Evolutionary conservation across 2,329 filamentous ascomycete species (phyloP).

Genomic region (Cladosporium sphaerospermum): DNA sequence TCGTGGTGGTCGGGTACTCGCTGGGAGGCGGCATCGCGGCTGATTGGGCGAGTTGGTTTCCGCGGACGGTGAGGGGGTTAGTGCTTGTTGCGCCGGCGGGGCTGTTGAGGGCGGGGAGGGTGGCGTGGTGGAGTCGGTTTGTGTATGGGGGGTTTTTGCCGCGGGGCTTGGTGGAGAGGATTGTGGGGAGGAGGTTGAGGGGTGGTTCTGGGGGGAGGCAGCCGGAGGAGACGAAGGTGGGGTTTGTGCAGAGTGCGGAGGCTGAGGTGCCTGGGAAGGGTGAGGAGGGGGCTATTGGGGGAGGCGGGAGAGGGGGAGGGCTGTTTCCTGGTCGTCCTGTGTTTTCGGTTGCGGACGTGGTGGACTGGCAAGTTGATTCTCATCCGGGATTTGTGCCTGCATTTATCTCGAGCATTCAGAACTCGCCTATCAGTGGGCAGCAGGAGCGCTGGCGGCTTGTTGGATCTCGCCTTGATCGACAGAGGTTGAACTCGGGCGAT

Average conservation of each 20-base stretch:
- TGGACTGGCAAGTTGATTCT: constrained; percentile 62
- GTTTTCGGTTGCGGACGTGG: constrained; percentile 47
- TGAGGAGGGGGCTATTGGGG: constrained; percentile 26
- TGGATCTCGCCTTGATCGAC: constrained; percentile 42
- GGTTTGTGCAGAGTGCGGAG: constrained; percentile 15
- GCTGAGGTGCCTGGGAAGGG: constrained; percentile 19
- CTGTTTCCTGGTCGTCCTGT: not conserved
- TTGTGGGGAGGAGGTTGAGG: constrained; percentile 6
- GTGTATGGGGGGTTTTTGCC: constrained; percentile 61
- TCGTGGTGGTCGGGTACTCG: constrained; percentile 72
- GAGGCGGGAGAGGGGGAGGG: constrained; percentile 39
- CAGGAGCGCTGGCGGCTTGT: constrained; percentile 57
- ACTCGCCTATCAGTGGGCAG: constrained; percentile 63
- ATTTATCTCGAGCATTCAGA: constrained; percentile 64
- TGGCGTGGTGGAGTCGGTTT: constrained; percentile 55
- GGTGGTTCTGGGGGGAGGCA: not conserved
- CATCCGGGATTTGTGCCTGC: constrained; percentile 64
- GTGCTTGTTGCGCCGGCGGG: constrained; percentile 75
- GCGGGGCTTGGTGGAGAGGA: not conserved
- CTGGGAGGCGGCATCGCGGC: constrained; percentile 69
- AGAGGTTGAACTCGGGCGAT: constrained; percentile 29
- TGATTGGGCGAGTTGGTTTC: constrained; percentile 64
- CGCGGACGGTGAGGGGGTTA: constrained; percentile 60
- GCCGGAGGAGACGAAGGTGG: constrained; percentile 3
- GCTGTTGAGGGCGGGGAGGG: constrained; percentile 59